Percentiles rank a stretch among this genome's conserved stretches.
phyloP scores from a whole-genome alignment of 2,329 filamentous ascomycete genomes.

The Epicoccum nigrum region DNA sequence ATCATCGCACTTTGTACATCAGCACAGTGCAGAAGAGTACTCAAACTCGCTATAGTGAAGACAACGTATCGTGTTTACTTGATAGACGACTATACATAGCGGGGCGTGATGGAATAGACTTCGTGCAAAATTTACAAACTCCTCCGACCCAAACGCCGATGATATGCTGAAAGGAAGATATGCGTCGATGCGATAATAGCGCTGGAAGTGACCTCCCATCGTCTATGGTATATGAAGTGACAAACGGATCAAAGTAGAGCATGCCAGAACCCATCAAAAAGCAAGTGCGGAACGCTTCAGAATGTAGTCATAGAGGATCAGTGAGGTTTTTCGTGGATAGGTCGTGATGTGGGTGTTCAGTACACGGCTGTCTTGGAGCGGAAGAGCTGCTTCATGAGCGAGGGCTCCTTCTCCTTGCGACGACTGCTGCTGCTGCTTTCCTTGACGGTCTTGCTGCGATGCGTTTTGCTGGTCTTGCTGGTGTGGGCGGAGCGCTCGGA shows the following conservation, averaged over 20 bases:
- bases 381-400: slow-evolving; percentile 52
- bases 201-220: neutral
- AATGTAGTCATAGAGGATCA: neutral
- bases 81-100: too few relatives aligned
- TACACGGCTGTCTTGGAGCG: slow-evolving; percentile 36
- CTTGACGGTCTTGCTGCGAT: slow-evolving; percentile 31
- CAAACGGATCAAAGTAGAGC: neutral
- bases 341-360: neutral
- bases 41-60: too few relatives aligned
- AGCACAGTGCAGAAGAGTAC: too few relatives aligned
- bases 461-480: slow-evolving; percentile 32
- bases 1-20: too few relatives aligned
- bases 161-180: neutral
- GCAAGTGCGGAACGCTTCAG: slow-evolving; percentile 9
- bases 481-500: slow-evolving; percentile 37
- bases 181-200: slow-evolving; percentile 6
- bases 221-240: slow-evolving; percentile 13
- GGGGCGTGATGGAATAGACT: too few relatives aligned
- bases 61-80: too few relatives aligned
- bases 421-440: slow-evolving; percentile 37
- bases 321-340: neutral
- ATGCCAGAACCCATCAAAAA: too few relatives aligned
- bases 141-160: neutral
- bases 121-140: too few relatives aligned
- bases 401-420: slow-evolving; percentile 52